A percentile compares a stretch with the other conserved stretches of the same genome.
These are phyloP conservation scores for Colletotrichum zoysiae DNA, from an alignment of 2,329 filamentous ascomycete genomes.

Conservation along the genomic window DNA sequence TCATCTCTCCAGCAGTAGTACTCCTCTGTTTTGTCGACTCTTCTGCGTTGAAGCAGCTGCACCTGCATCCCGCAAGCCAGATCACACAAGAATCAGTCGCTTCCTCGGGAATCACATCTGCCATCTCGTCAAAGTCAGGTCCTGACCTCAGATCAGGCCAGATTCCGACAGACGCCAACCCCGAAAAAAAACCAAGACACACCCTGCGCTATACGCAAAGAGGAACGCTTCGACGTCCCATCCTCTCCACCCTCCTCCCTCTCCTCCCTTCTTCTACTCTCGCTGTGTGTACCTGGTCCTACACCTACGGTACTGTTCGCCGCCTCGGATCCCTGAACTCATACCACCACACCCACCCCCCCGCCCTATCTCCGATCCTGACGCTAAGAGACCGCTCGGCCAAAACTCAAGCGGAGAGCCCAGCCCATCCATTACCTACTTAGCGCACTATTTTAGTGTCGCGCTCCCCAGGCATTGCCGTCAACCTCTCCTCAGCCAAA, in stretches of 20 bases:
- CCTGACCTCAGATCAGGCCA: constrained; percentile 33
- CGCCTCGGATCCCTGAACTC: constrained; percentile 35
- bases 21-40: constrained; percentile 6
- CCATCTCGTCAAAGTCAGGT: constrained; percentile 34
- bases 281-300: constrained; percentile 22
- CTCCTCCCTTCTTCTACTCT: constrained; percentile 17
- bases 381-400: constrained; percentile 42
- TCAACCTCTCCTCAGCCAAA: constrained; percentile 36
- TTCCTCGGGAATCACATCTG: constrained; percentile 30
- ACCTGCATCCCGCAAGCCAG: constrained; percentile 31
- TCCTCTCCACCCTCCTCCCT: constrained; percentile 36
- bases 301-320: constrained; percentile 37
- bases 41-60: constrained; percentile 23
- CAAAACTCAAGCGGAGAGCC: constrained; percentile 41
- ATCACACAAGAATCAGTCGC: constrained; percentile 40
- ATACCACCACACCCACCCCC: constrained; percentile 36
- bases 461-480: constrained; percentile 42
- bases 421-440: constrained; percentile 42
- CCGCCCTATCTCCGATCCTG: constrained; percentile 43
- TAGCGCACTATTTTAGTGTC: constrained; percentile 45
- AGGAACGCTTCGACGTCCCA: constrained; percentile 36
- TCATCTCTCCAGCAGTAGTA: constrained; percentile 1
- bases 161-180: constrained; percentile 37
- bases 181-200: constrained; percentile 30
- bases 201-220: constrained; percentile 41